Percentiles rank a stretch among this genome's conserved stretches.
Evolutionary conservation across 176 grass and related monocot genomes (phyloP).

Genomic region (Carex pumila): DNA sequence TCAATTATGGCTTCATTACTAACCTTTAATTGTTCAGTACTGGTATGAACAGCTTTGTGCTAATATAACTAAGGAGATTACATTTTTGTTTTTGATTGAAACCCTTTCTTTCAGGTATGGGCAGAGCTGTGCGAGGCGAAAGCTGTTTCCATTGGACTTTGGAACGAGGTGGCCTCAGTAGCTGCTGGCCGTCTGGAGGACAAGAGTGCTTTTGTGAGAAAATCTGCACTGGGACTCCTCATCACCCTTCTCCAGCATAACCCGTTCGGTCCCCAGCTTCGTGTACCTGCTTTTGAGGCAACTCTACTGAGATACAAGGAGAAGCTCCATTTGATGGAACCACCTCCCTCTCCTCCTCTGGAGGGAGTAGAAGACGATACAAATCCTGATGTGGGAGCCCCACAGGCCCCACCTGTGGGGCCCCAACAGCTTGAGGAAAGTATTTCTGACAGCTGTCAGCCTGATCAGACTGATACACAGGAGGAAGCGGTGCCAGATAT

Average conservation of each 20-base stretch:
- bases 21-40: neutral
- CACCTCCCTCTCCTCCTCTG: slow-evolving; percentile 27
- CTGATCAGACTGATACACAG: slow-evolving; percentile 41
- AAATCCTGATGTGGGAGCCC: slow-evolving; percentile 28
- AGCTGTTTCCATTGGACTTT: slow-evolving; percentile 87
- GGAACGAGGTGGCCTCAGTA: slow-evolving; percentile 84
- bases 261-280: slow-evolving; percentile 87
- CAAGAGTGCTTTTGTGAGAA: slow-evolving; percentile 93
- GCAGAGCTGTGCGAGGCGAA: slow-evolving; percentile 86
- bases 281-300: slow-evolving; percentile 59
- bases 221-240: slow-evolving; percentile 80
- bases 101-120: slow-evolving; percentile 45
- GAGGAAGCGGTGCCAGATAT: slow-evolving; percentile 54
- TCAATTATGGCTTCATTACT: neutral
- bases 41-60: neutral
- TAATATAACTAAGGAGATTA: neutral
- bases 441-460: slow-evolving; percentile 78
- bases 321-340: slow-evolving; percentile 62
- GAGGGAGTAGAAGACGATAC: slow-evolving; percentile 22
- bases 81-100: neutral
- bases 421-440: slow-evolving; percentile 46
- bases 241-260: slow-evolving; percentile 94
- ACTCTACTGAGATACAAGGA: slow-evolving; percentile 87
- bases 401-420: slow-evolving; percentile 33
- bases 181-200: slow-evolving; percentile 87